Conservation (phyloP, 176 grass and related monocot genomes). For the Oryza meyeriana region DNA sequence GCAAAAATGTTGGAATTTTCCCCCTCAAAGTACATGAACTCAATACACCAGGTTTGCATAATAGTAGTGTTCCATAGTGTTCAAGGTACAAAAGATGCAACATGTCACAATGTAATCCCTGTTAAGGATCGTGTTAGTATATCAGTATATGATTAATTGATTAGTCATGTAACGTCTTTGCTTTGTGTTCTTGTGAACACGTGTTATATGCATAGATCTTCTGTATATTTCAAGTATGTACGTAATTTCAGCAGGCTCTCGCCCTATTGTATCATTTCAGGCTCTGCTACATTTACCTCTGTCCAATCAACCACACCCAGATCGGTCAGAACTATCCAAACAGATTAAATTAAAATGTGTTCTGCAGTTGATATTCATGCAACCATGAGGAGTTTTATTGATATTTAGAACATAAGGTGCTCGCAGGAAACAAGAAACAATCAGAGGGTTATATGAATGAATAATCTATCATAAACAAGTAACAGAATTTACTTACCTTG, state of each 20-base stretch:
- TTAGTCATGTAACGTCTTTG: background rate
- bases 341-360: background rate
- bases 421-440: slow-evolving; percentile 4
- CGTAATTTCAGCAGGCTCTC: background rate
- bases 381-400: background rate
- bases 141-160: background rate
- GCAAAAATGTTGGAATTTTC: background rate
- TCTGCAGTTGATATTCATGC: background rate
- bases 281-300: background rate
- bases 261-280: no score
- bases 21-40: background rate
- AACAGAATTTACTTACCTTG: slow-evolving; percentile 56
- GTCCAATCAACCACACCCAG: background rate
- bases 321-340: background rate
- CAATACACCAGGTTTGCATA: background rate
- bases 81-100: background rate
- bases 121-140: background rate
- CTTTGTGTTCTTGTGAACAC: background rate
- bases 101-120: background rate
- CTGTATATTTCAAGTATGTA: background rate
- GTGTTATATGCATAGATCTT: background rate
- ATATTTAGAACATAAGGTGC: background rate
- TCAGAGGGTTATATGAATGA: background rate
- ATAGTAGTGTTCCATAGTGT: background rate
- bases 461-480: background rate